Percentiles rank a stretch among this genome's conserved stretches.
These are phyloP conservation scores for Aureobasidium sp. DNA, from an alignment of 2,329 filamentous ascomycete species.

Conservation along the genomic window DNA sequence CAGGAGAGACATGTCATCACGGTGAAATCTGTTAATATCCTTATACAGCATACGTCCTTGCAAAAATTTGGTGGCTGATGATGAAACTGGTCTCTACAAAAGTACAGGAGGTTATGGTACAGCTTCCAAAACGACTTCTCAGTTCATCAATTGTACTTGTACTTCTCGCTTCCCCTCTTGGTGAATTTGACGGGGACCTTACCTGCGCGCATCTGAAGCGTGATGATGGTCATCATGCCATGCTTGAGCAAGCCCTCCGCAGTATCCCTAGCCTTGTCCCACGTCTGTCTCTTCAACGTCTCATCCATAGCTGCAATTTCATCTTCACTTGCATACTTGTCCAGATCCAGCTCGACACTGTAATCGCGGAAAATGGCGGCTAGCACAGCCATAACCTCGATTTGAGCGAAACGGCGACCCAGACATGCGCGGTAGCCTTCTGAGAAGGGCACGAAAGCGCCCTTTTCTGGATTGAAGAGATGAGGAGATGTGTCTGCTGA, in stretches of 20 bases:
- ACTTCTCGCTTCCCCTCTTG: conserved; percentile 62
- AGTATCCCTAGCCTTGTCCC: conserved; percentile 53
- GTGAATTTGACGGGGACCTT: conserved; percentile 62
- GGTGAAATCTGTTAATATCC: too few species aligned
- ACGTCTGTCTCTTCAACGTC: conserved; percentile 49
- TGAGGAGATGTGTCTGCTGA: conserved; percentile 51
- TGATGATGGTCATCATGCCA: conserved; percentile 57
- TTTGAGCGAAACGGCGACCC: conserved; percentile 50
- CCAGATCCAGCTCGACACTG: conserved; percentile 63
- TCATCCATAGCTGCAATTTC: conserved; percentile 48
- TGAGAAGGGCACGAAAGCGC: conserved; percentile 50
- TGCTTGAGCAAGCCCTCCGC: conserved; percentile 46
- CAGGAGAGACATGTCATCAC: too few species aligned
- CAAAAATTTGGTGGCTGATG: background rate
- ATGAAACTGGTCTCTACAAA: background rate
- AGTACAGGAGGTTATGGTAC: background rate
- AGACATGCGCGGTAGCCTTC: conserved; percentile 50
- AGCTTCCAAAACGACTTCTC: too few species aligned
- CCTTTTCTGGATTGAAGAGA: conserved; percentile 51
- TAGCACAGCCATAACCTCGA: conserved; percentile 48
- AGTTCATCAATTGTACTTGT: conserved; percentile 30
- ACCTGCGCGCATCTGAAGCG: conserved; percentile 60
- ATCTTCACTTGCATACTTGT: conserved; percentile 35
- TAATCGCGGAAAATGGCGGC: conserved; percentile 50
- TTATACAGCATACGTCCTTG: too few species aligned